phyloP scores from a whole-genome alignment of 768 basidiomycete species.

The Chalciporus piperatus region DNA sequence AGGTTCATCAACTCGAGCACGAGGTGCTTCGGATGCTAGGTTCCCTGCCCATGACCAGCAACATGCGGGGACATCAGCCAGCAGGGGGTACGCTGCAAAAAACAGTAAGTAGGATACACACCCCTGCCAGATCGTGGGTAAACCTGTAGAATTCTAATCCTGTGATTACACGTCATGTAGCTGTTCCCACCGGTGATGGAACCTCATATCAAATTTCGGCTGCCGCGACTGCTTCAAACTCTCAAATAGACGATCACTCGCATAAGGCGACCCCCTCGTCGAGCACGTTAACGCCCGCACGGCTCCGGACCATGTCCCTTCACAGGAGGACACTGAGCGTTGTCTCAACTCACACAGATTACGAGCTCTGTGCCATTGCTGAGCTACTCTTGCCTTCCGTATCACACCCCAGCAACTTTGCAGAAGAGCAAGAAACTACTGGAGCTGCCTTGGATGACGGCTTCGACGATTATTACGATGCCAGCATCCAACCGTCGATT shows the following conservation, averaged over 20 bases:
- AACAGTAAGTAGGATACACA: constrained; percentile 29
- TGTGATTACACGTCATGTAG: constrained; percentile 19
- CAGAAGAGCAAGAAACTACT: constrained; percentile 25
- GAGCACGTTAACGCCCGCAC: constrained; percentile 23
- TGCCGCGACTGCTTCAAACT: constrained; percentile 6
- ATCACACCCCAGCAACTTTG: constrained; percentile 19
- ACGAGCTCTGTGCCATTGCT: constrained; percentile 49
- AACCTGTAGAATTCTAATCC: constrained; percentile 24
- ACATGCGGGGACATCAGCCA: constrained; percentile 12
- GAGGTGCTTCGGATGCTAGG: constrained; percentile 73
- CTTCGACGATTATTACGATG: constrained; percentile 30
- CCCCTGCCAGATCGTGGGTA: constrained; percentile 19
- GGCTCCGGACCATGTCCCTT: constrained; percentile 21
- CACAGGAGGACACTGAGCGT: constrained; percentile 38
- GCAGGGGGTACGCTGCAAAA: constrained; percentile 19
- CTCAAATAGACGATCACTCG: constrained; percentile 15
- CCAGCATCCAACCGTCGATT: constrained; percentile 13
- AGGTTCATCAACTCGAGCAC: constrained; percentile 38
- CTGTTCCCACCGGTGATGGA: constrained; percentile 18
- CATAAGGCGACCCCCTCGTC: constrained; percentile 26
- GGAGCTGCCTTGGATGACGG: constrained; percentile 26
- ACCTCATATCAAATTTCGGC: constrained; percentile 13
- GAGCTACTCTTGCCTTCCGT: constrained; percentile 43
- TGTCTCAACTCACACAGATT: constrained; percentile 47
- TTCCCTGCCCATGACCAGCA: constrained; percentile 32